Base-by-base conservation (phyloP, 371 early-diverging fungal genomes). In the Mucor plumbeus region DNA sequence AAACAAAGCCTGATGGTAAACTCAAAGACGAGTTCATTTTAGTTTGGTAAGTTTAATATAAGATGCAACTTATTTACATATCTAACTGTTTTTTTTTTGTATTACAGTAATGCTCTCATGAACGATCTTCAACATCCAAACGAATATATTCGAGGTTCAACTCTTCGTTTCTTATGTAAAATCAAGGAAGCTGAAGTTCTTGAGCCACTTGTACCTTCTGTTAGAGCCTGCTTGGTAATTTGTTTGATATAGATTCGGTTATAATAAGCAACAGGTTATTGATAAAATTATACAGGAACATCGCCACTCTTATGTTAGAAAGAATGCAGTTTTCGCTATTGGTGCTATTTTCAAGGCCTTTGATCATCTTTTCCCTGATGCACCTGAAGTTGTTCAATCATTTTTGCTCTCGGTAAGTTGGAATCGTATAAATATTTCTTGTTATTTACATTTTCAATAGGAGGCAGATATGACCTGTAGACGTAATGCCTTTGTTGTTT, bases 51-150 rank as follows among this genome's bases (percentile, higher is more conserved):
- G 79, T 63, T 19, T 21, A 7, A n/a, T 39, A 4, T 38, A 31
- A 44, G 58, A 26, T 26, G 26, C 1, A 26, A 26, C 26, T 26
- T 26, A 26, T 26, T 26, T 3, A 26, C 21, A n/a, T 15, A 26
- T 31, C 33, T 41, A 21, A 63, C n/a, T n/a, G n/a, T n/a, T 21
- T 9, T 61, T 13, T 35, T 55, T 67, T 40, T 44, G 48, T 47
- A n/a, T n/a, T 41, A 15, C 77, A 93, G 94, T 80, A 99, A 99
- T 76, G 95, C 98, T 58, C 86, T 99, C 59, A 84, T 95, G 77
- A 98, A 96, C 72, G 99, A 99, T 81, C 84, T 99, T 43, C 95
- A 94, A 77, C 96, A 96, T 81, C 98, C 99, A 31, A 99, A 99
- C 82, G 99, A 99, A 85, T 99, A 93, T 77, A 95, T 99, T 67